Conservation (phyloP, 352 stramenopile species). For the Phytophthora litchii region DNA sequence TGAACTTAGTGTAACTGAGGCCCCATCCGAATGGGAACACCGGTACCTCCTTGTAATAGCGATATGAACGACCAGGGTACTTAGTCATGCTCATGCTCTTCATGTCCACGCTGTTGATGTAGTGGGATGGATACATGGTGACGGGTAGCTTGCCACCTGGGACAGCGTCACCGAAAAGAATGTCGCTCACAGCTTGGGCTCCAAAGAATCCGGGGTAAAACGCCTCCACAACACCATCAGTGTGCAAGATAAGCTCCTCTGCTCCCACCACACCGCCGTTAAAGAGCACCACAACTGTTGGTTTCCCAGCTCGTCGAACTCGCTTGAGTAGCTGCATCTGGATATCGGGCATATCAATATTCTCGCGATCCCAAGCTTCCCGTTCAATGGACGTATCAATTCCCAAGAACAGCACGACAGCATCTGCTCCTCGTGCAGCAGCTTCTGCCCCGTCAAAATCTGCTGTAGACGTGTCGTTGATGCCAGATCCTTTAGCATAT, state of each 20-base stretch:
- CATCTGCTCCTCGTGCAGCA: conserved; percentile 43
- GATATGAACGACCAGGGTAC: conserved; percentile 90
- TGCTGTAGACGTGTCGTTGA: conserved; percentile 69
- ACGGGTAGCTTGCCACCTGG: conserved; percentile 85
- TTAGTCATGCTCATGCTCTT: conserved; percentile 92
- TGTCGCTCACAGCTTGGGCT: conserved; percentile 76
- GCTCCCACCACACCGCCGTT: conserved; percentile 85
- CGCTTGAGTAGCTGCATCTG: conserved; percentile 80
- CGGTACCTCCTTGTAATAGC: conserved; percentile 89
- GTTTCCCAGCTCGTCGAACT: conserved; percentile 62
- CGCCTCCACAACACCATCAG: conserved; percentile 70
- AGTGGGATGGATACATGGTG: conserved; percentile 88
- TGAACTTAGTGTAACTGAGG: conserved; percentile 91
- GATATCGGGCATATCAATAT: conserved; percentile 68
- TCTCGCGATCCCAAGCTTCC: conserved; percentile 76
- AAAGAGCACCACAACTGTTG: conserved; percentile 87
- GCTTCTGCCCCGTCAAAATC: conserved; percentile 59
- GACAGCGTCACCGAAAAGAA: conserved; percentile 86
- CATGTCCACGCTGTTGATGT: conserved; percentile 76
- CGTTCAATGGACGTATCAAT: conserved; percentile 84
- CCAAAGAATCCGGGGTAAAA: conserved; percentile 88
- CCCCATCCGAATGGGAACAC: conserved; percentile 92
- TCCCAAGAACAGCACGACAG: conserved; percentile 81
- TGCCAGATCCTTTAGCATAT: conserved; percentile 50
- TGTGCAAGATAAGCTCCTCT: conserved; percentile 73